Percentiles rank a stretch among this genome's conserved stretches.
Evolutionary conservation across 257 asterid genomes (phyloP).

Genomic region (Pogostemon cablin): DNA sequence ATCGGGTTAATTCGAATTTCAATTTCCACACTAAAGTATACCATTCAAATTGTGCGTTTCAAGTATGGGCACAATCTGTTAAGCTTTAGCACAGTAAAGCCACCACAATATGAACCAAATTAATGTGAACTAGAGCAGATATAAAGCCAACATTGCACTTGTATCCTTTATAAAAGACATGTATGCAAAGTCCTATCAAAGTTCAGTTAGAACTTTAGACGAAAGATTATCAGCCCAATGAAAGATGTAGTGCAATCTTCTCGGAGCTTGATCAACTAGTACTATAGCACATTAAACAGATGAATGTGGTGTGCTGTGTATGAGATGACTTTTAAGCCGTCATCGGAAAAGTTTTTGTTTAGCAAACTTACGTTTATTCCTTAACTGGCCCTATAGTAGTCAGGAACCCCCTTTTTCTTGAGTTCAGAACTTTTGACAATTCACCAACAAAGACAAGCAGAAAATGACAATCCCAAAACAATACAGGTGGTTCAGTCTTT

Average conservation of each 20-base stretch:
- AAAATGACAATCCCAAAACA: background rate
- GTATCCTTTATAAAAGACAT: constrained; percentile 8
- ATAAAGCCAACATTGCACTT: constrained; percentile 6
- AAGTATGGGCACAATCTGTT: constrained; percentile 5
- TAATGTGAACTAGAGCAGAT: background rate
- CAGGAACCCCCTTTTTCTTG: background rate
- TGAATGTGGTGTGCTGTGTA: background rate
- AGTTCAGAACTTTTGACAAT: background rate
- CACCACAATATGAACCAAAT: background rate
- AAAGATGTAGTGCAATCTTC: constrained; percentile 9
- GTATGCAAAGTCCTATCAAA: background rate
- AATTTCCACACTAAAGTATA: too few species aligned
- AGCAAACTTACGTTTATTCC: background rate
- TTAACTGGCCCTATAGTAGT: background rate
- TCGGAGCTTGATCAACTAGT: background rate
- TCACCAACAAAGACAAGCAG: background rate
- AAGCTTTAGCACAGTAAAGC: constrained; percentile 13
- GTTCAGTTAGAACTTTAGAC: background rate
- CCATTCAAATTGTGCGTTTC: background rate
- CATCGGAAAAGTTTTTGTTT: background rate
- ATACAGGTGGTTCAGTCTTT: background rate
- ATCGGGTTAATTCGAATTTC: too few species aligned
- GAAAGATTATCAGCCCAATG: background rate
- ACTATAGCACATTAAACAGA: background rate
- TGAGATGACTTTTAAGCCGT: background rate